Evolutionary conservation across 805 yeast species (phyloP), one percentile per base, ranked within the genome.

Genomic region (Cyberlindnera maritima): DNA sequence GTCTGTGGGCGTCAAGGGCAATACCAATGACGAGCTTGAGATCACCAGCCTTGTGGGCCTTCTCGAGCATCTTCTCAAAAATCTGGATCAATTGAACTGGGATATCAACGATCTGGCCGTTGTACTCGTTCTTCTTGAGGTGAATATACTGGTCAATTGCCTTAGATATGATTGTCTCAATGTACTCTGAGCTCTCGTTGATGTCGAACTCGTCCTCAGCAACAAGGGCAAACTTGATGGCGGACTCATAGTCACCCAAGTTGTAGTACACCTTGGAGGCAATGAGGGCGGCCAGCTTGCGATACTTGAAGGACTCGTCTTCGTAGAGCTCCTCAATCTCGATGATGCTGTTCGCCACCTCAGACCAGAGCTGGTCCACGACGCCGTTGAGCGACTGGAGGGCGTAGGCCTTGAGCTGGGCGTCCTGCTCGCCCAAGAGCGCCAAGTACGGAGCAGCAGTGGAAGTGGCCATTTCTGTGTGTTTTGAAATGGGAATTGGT

Each of bases 281-380:
- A 49, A 94, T 79, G 49, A 94, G 74, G 2, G 99, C 98, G 9
- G 98, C 98, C 61, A 92, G 75, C 39, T 79, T 70, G 57, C 95
- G 79, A 51, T 85, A 81, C 45, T 81, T 81, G 67, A 92, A 94
- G 20, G 75, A 66, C 49, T 78, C 76, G 64, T 92, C 96, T 68
- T 94, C 98, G 60, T 84, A 90, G 45, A 94, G 72, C 54, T 89
- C 96, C 70, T 94, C 99, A 60, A 94, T 86, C 46, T 87, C 90
- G 25, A 88, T 74, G 51, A 94, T 80, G 61, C 79, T 83, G 69
- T 94, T 94, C 48, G 99, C 96, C 48, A 94, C 87, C 71, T 94
- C 98, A 3, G 99, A 89, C 99, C 99, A 94, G 49, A 89, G 76
- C 66, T 88, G 91, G 69, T 90, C 96, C 43, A 89, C 97, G 42